phyloP scores from a whole-genome alignment of 768 basidiomycete species.

The Xerocomus spinulosus region DNA sequence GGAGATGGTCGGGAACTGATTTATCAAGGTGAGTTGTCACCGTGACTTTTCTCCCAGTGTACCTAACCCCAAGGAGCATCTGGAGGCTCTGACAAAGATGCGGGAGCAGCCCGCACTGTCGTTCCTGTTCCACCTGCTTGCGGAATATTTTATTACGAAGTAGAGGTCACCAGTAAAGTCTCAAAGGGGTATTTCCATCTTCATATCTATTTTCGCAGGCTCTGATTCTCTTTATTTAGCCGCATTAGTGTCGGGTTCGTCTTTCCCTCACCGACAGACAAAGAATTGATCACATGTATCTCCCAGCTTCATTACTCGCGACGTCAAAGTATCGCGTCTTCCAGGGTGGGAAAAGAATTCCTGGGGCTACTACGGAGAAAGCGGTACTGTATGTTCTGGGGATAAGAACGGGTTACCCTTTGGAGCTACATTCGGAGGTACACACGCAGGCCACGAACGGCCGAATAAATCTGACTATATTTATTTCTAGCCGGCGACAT shows the following conservation, averaged over 20 bases:
- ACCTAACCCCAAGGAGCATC: slow-evolving; percentile 39
- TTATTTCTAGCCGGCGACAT: slow-evolving; percentile 65
- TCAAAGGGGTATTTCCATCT: slow-evolving; percentile 60
- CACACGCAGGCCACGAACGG: slow-evolving; percentile 24
- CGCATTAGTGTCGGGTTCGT: slow-evolving; percentile 79
- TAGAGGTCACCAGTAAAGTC: slow-evolving; percentile 75
- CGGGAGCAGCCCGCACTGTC: slow-evolving; percentile 76
- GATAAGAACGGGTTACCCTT: slow-evolving; percentile 69
- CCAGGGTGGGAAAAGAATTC: slow-evolving; percentile 85
- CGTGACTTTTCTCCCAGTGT: slow-evolving; percentile 1
- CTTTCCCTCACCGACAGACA: not conserved
- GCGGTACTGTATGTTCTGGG: slow-evolving; percentile 71
- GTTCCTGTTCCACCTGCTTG: slow-evolving; percentile 77
- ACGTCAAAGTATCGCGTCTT: slow-evolving; percentile 65
- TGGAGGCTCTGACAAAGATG: slow-evolving; percentile 69
- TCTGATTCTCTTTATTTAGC: slow-evolving; percentile 34
- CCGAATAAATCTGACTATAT: slow-evolving; percentile 3
- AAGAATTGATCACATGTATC: slow-evolving; percentile 10
- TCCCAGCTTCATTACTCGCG: slow-evolving; percentile 59
- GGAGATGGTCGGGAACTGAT: slow-evolving; percentile 69
- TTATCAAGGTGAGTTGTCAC: slow-evolving; percentile 51
- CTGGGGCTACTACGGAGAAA: slow-evolving; percentile 94
- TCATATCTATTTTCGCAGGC: slow-evolving; percentile 3
- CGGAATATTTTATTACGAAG: slow-evolving; percentile 95
- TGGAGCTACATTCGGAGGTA: slow-evolving; percentile 79